Base-by-base conservation (phyloP, 2,329 filamentous ascomycete genomes). In the Rugonectria rugulosa region DNA sequence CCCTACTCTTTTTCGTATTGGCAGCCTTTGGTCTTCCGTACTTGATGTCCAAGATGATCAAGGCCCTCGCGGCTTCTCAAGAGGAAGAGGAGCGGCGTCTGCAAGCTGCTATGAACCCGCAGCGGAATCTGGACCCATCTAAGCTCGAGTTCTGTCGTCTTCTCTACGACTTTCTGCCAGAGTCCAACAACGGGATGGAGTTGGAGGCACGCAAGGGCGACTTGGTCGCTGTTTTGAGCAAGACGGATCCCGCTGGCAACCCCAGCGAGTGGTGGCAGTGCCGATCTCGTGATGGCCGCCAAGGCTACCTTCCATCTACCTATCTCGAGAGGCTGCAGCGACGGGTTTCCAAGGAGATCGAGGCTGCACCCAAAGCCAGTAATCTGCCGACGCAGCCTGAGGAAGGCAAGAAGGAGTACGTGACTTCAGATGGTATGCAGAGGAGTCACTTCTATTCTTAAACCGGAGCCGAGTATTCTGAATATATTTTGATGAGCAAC, bases 261-360 rank as follows among this genome's bases (percentile, higher is more conserved):
- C 86, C 92, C 5, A 95, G 90, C 47, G 94, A 99, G 71, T 99
- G 95, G 95, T 99, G 95, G 95, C 87, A 89, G 63, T 99, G 96
- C 75, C 85, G 95, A 51, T 90, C 94, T 12, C 84, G 95, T 57
- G 92, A 98, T 71, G 93, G 92, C 40, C 84, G 92, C 21, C 88
- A 97, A 67, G 95, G 95, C 7, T 99, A 98, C 71, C 82, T 99
- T 6, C 95, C 96, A 2, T 87, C 89, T 1, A 93, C 92, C 1
- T 99, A 97, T 69, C 83, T 99, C 23, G 92, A 97, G 75, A 84
- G 95, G 43, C 79, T 86, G 21, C 80, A 81, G 66, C 77, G 81
- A 45, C 81, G 84, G 0, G 74, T 75, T 24, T 69, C 82, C 10
- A 81, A 82, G 60, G 78, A 80, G 43, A 83, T 85, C 68, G 81